Conservation (phyloP, 1,284 basidiomycete species). For the Fomitopsis palustris region DNA sequence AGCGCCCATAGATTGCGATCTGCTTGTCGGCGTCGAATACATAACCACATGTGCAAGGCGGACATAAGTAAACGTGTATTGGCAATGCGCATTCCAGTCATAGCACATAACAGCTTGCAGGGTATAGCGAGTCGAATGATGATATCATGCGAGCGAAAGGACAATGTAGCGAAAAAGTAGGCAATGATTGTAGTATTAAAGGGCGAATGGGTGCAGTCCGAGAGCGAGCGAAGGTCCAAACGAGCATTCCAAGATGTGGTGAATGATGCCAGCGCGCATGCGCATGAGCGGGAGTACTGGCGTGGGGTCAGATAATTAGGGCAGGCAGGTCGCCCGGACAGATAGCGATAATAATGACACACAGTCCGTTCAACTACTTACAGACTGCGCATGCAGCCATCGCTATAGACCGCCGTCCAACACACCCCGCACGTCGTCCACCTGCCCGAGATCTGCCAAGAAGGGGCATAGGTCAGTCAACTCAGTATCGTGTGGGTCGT, state of each 20-base stretch:
- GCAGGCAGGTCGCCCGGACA: slow-evolving; percentile 5
- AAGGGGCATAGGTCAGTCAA: slow-evolving; percentile 94
- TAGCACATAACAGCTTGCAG: background rate
- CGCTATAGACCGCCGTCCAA: slow-evolving; percentile 76
- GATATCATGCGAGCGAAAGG: background rate
- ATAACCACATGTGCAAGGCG: background rate
- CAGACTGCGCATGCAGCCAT: background rate
- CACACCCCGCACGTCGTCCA: slow-evolving; percentile 91
- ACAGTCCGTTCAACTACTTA: slow-evolving; percentile 4
- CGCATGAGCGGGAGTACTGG: background rate
- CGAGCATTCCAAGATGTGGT: background rate
- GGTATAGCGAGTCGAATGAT: background rate
- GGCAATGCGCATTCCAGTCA: background rate
- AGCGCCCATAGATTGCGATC: background rate
- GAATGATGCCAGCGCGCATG: background rate
- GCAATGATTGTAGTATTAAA: slow-evolving; percentile 1
- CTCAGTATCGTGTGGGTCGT: slow-evolving; percentile 96
- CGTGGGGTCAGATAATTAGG: slow-evolving; percentile 7
- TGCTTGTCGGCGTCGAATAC: background rate
- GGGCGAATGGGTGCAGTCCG: slow-evolving; percentile 3
- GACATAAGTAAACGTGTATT: background rate
- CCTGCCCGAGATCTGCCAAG: slow-evolving; percentile 81
- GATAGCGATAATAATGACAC: slow-evolving; percentile 11
- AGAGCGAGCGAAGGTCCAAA: slow-evolving; percentile 2
- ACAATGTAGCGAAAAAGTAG: background rate